Base-by-base conservation (phyloP, 805 yeast species). In the Ogataea henricii region DNA sequence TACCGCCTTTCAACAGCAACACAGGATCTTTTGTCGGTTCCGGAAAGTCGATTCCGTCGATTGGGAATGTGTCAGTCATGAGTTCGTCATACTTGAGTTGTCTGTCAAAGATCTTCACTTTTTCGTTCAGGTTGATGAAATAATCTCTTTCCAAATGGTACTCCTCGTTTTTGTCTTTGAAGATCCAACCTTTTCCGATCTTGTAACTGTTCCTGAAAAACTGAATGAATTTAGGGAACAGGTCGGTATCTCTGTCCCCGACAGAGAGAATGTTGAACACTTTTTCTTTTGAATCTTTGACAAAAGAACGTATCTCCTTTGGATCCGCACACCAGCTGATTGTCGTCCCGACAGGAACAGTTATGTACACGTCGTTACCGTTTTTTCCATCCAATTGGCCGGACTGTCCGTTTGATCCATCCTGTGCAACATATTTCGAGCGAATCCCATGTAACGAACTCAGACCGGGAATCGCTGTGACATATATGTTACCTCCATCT, bases 281-380 rank as follows among this genome's bases (percentile, higher is more conserved):
- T 43, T 53, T 48, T 25, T 58, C 56, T 6, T 42, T 54, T 14
- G 53, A 49, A 16, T 48, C 55, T 10, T 50, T 47, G 17, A 50
- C 46, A 8, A 59, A 23, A 1, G 54, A 27, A 25, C 67, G 55
- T 48, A 81, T 68, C 18, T 66, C 65, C 10, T 67, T 66, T 1
- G 94, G 92, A 55, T 85, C 84, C 8, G 96, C 89, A 47, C 89
- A 79, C 96, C 96, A 90, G 54, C 82, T 76, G 14, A 94, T 74
- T 1, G 83, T 77, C 0, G 99, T 94, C 0, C 99, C 99, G 4
- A 88, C 87, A 0, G 99, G 99, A 0, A 94, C 96, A 23, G 86
- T 84, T 2, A 94, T 75, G 26, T 91, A 67, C 12, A 89, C 69
- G 64, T 90, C 96, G 18, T 77, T 78, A 5, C 98, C 99, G 25